These are phyloP conservation scores for Penicillium sp. DNA, from an alignment of 2,329 filamentous ascomycete genomes.

Conservation along the genomic window DNA sequence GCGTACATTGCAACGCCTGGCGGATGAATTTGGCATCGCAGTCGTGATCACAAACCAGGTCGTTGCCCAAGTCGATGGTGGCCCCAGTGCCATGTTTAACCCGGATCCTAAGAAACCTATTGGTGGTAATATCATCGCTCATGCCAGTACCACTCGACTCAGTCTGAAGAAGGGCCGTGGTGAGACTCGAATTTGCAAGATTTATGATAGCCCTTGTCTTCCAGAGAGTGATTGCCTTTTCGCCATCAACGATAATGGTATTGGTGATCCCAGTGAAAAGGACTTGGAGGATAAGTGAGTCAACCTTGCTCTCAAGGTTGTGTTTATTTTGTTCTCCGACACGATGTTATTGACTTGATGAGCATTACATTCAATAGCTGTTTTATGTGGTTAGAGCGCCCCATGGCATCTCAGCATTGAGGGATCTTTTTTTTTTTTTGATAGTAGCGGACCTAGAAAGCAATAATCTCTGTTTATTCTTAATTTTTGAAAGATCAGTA, in stretches of 20 bases:
- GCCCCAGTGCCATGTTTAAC: constrained; percentile 97
- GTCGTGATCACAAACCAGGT: constrained; percentile 99
- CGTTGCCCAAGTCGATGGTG: constrained; percentile 95
- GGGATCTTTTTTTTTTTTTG: neutral
- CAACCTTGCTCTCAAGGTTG: constrained; percentile 3
- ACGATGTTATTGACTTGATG: constrained; percentile 29
- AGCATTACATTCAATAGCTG: constrained; percentile 11
- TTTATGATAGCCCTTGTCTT: constrained; percentile 96
- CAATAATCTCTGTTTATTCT: neutral
- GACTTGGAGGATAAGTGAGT: constrained; percentile 79
- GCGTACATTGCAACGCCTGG: constrained; percentile 51
- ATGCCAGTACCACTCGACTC: constrained; percentile 90
- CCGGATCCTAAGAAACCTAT: constrained; percentile 99
- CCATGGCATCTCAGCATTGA: constrained; percentile 2
- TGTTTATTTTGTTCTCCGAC: constrained; percentile 15
- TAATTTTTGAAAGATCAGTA: neutral
- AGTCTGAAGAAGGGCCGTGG: constrained; percentile 93
- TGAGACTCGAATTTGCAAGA: constrained; percentile 97
- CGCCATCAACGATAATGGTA: constrained; percentile 95
- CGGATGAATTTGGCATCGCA: constrained; percentile 85
- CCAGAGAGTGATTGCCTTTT: constrained; percentile 96
- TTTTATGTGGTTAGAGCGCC: constrained; percentile 6
- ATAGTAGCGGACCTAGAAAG: neutral
- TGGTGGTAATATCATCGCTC: constrained; percentile 97
- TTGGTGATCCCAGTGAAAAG: constrained; percentile 92